Percentiles rank a stretch among this genome's conserved stretches.
Evolutionary conservation across 1,284 basidiomycete species (phyloP).

Genomic region (Cystobasidium sp.): DNA sequence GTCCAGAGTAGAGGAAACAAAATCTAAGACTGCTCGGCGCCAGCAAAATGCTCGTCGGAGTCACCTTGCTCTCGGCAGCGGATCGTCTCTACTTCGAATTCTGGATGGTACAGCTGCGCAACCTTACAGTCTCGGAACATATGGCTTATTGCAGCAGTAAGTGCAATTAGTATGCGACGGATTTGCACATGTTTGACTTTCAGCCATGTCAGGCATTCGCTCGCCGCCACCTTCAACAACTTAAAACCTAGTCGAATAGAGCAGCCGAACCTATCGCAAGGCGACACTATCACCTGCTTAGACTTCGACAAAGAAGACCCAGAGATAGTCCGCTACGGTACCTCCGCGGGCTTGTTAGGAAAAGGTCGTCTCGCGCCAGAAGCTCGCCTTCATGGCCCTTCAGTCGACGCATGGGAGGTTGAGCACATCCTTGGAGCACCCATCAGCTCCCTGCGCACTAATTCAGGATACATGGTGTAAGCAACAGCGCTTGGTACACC

Average conservation of each 20-base stretch:
- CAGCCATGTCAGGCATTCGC: not conserved
- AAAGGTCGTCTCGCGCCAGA: not conserved
- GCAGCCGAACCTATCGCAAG: conserved; percentile 21
- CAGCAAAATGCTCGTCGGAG: too few species aligned
- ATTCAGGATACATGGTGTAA: conserved; percentile 13
- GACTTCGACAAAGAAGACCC: conserved; percentile 26
- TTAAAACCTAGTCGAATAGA: not conserved
- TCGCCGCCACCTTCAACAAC: conserved; percentile 6
- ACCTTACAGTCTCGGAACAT: too few species aligned
- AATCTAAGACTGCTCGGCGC: too few species aligned
- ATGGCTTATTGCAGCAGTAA: too few species aligned
- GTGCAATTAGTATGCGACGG: not conserved
- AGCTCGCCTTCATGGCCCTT: conserved; percentile 11
- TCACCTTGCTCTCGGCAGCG: too few species aligned
- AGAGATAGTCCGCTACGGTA: conserved; percentile 28
- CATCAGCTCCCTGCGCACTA: conserved; percentile 23
- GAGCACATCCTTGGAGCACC: conserved; percentile 29
- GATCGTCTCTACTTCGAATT: too few species aligned
- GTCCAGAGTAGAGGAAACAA: not conserved
- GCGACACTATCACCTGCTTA: conserved; percentile 36
- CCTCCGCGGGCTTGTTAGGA: conserved; percentile 15
- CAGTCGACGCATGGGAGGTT: conserved; percentile 23
- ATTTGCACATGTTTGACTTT: not conserved
- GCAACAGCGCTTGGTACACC: not conserved
- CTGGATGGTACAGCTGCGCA: too few species aligned